Conservation (phyloP, 768 basidiomycete species). For the Albatrellus ellisii region DNA sequence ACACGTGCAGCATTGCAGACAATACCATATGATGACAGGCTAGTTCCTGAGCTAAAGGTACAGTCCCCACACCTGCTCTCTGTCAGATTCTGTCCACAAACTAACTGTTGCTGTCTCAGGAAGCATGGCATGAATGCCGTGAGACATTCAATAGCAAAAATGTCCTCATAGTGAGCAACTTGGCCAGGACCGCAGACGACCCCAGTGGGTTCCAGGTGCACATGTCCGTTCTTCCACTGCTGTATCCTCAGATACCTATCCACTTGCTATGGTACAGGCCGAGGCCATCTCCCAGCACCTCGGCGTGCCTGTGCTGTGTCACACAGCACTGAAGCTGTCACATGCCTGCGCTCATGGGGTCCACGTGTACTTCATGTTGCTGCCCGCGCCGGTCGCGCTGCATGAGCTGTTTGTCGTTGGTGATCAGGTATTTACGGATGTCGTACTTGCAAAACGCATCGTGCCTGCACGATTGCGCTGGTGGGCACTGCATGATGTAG, state of each 20-base stretch:
- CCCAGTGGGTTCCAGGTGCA: slow-evolving; percentile 69
- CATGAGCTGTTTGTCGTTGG: slow-evolving; percentile 59
- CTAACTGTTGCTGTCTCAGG: too few relatives aligned
- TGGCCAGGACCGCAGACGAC: slow-evolving; percentile 73
- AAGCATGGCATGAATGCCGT: slow-evolving; percentile 64
- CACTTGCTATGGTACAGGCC: slow-evolving; percentile 35
- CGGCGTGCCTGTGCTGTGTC: slow-evolving; percentile 70
- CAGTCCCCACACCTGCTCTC: too few relatives aligned
- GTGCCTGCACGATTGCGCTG: too few relatives aligned
- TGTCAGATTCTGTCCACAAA: neutral
- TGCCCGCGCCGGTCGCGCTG: slow-evolving; percentile 37
- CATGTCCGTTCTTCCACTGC: slow-evolving; percentile 8
- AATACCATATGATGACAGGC: slow-evolving; percentile 56
- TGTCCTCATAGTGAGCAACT: slow-evolving; percentile 89
- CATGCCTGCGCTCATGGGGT: slow-evolving; percentile 65
- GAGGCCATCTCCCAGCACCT: slow-evolving; percentile 76
- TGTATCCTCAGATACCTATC: neutral
- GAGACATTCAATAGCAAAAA: slow-evolving; percentile 63
- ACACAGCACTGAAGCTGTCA: slow-evolving; percentile 66
- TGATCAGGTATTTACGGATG: slow-evolving; percentile 86
- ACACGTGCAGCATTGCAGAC: slow-evolving; percentile 38
- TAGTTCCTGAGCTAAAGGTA: slow-evolving; percentile 67
- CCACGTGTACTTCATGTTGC: slow-evolving; percentile 52
- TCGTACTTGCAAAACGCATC: slow-evolving; percentile 77
- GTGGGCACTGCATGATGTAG: too few relatives aligned